A percentile compares a stretch with the other conserved stretches of the same genome.
These are phyloP conservation scores for Podila clonocystis DNA, from an alignment of 192 early-diverging fungal genomes.

Conservation along the genomic window DNA sequence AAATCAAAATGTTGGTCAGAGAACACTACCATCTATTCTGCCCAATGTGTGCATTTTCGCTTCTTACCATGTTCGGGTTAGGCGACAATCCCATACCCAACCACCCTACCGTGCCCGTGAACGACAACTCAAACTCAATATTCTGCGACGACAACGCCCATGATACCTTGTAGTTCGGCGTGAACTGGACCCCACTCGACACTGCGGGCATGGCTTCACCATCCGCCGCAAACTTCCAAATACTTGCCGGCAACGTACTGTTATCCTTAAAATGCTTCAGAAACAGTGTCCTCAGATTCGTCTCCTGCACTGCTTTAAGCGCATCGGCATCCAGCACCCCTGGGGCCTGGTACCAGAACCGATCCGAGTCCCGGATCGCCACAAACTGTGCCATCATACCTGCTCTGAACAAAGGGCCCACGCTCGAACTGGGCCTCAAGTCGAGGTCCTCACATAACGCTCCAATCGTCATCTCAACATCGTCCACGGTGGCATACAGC, in stretches of 20 bases:
- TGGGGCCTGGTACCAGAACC: constrained; percentile 61
- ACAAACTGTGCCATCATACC: constrained; percentile 50
- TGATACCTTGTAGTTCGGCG: background rate
- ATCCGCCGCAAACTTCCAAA: background rate
- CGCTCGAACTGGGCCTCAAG: background rate
- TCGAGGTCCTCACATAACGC: constrained; percentile 20
- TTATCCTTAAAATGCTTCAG: constrained; percentile 1
- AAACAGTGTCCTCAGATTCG: constrained; percentile 26
- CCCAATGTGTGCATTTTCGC: too few relatives aligned
- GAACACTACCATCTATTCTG: too few relatives aligned
- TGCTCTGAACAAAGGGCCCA: background rate
- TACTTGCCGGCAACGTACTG: background rate
- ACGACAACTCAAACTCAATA: background rate
- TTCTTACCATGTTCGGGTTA: constrained; percentile 2
- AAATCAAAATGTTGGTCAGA: background rate
- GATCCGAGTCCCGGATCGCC: constrained; percentile 56
- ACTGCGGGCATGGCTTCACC: background rate
- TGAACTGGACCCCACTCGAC: background rate
- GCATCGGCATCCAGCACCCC: constrained; percentile 59
- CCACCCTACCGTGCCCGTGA: background rate
- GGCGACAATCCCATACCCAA: background rate
- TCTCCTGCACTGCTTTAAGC: constrained; percentile 4
- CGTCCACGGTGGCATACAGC: constrained; percentile 6
- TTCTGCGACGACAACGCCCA: background rate
- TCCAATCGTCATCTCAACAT: constrained; percentile 16